Evolutionary conservation across 768 basidiomycete genomes (phyloP).

Genomic region (Boletus fagicola): DNA sequence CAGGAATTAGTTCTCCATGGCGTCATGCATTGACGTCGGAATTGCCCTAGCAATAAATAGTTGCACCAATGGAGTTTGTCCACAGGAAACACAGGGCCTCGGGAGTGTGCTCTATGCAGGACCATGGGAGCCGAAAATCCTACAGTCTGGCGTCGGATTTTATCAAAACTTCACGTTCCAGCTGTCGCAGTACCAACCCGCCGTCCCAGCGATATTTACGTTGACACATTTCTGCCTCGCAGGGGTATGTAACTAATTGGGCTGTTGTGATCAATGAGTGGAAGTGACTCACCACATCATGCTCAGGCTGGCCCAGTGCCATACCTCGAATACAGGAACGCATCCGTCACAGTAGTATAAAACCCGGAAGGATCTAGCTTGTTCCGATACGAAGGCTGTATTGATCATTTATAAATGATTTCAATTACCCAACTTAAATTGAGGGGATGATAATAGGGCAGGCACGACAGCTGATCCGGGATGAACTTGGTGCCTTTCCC

Average conservation of each 20-base stretch:
- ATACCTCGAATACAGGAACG: slow-evolving; percentile 21
- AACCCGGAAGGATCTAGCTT: not conserved
- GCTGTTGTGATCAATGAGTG: not conserved
- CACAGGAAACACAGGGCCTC: slow-evolving; percentile 13
- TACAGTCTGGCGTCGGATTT: slow-evolving; percentile 3
- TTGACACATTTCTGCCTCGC: slow-evolving; percentile 19
- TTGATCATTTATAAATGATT: not conserved
- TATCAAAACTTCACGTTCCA: slow-evolving; percentile 24
- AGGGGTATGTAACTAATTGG: slow-evolving; percentile 6
- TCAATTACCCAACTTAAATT: not conserved
- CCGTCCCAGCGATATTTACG: slow-evolving; percentile 17
- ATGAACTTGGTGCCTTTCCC: not conserved
- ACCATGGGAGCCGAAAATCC: slow-evolving; percentile 9
- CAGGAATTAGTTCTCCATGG: slow-evolving; percentile 12
- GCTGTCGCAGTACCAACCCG: slow-evolving; percentile 10
- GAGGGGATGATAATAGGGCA: not conserved
- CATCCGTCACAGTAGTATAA: slow-evolving; percentile 18
- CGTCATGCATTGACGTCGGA: slow-evolving; percentile 18
- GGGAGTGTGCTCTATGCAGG: slow-evolving; percentile 23
- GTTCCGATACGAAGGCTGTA: not conserved
- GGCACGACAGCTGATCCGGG: not conserved
- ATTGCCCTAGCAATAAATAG: slow-evolving; percentile 20
- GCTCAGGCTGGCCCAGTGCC: slow-evolving; percentile 16
- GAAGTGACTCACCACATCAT: not conserved
- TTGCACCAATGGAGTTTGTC: slow-evolving; percentile 18